A percentile compares a stretch with the other conserved stretches of the same genome.
Evolutionary conservation across 73 alveolate genomes (phyloP).

Genomic region (Paramecium primaurelia): DNA sequence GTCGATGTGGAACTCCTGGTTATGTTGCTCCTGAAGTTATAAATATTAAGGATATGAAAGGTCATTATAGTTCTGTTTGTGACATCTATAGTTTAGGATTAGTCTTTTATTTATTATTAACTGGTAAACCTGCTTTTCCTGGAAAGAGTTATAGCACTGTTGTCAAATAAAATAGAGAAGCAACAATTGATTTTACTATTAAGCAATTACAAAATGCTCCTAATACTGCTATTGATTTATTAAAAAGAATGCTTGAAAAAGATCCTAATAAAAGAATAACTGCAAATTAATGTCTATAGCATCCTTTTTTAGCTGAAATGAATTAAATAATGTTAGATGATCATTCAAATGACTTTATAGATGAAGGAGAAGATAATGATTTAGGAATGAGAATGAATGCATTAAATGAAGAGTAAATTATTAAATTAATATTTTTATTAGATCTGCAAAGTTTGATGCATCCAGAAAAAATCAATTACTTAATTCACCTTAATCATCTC

Average conservation of each 20-base stretch:
- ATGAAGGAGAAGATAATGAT: conserved; percentile 16
- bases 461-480: background rate
- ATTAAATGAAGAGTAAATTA: conserved; percentile 26
- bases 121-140: conserved; percentile 50
- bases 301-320: background rate
- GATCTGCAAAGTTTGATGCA: background rate
- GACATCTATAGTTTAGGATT: conserved; percentile 42
- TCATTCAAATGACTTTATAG: background rate
- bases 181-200: background rate
- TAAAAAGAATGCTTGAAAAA: conserved; percentile 35
- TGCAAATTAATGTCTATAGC: background rate
- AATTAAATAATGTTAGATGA: background rate
- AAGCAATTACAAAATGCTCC: background rate
- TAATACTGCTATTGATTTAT: background rate
- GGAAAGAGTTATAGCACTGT: conserved; percentile 51
- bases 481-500: conserved; percentile 2
- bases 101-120: background rate
- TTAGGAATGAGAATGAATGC: background rate
- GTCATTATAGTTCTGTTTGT: conserved; percentile 47
- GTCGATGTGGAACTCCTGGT: conserved; percentile 65
- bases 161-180: conserved; percentile 40
- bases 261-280: conserved; percentile 20
- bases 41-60: conserved; percentile 41
- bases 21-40: conserved; percentile 66
- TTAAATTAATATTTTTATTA: background rate